These are phyloP conservation scores for Orychophragmus violaceus DNA, from an alignment of 345 rosid species.

Conservation along the genomic window DNA sequence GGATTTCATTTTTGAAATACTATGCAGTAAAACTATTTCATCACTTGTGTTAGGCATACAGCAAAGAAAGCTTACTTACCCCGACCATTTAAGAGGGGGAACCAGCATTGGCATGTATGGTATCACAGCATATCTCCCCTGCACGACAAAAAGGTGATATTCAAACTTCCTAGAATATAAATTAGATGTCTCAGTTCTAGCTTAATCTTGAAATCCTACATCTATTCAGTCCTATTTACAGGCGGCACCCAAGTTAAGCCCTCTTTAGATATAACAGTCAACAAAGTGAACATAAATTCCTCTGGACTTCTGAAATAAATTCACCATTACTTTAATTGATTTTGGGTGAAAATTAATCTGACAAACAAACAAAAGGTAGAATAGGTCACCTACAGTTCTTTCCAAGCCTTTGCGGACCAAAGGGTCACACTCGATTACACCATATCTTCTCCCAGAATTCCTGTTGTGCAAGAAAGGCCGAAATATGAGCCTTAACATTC, in stretches of 20 bases:
- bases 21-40: constrained; percentile 4
- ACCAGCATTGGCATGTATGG: constrained; percentile 99
- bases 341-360: neutral
- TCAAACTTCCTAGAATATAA: neutral
- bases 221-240: neutral
- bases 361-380: constrained; percentile 12
- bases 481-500: constrained; percentile 13
- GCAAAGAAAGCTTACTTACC: constrained; percentile 45
- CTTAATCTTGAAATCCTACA: neutral
- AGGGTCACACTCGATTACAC: constrained; percentile 78
- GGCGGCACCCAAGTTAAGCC: neutral
- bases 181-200: neutral
- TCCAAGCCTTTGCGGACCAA: constrained; percentile 84
- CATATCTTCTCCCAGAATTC: constrained; percentile 59
- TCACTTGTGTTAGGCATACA: constrained; percentile 13
- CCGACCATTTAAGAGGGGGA: constrained; percentile 90
- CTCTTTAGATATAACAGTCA: neutral
- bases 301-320: neutral
- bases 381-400: constrained; percentile 73
- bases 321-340: neutral
- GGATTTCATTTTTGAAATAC: neutral
- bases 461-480: constrained; percentile 37
- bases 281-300: constrained; percentile 6
- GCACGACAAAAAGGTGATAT: constrained; percentile 25
- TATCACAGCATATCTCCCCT: constrained; percentile 95